phyloP scores from a whole-genome alignment of 139 green algal species.

The Chlorella sorokiniana region DNA sequence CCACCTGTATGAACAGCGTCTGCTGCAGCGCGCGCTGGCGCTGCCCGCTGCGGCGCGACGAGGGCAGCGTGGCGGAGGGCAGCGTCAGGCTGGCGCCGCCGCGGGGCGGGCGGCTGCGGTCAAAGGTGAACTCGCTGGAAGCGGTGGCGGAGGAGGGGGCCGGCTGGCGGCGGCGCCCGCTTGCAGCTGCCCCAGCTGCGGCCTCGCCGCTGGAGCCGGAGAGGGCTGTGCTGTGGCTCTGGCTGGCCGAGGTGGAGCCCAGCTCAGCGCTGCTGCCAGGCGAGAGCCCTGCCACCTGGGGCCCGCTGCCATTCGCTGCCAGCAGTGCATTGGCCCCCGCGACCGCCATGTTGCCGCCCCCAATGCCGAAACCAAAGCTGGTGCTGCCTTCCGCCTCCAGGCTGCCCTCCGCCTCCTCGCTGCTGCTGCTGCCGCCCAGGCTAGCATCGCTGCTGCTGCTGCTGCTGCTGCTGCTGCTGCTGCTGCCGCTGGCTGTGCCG shows the following conservation, averaged over 20 bases:
- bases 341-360: slow-evolving; percentile 25
- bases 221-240: slow-evolving; percentile 11
- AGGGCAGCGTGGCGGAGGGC: slow-evolving; percentile 10
- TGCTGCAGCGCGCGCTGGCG: slow-evolving; percentile 32
- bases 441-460: background rate
- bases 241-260: background rate
- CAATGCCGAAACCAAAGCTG: slow-evolving; percentile 10
- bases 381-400: background rate
- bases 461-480: background rate
- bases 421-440: background rate
- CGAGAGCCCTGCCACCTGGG: too few species aligned
- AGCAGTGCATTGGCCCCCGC: slow-evolving; percentile 14
- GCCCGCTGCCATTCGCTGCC: background rate
- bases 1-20: slow-evolving; percentile 95
- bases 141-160: background rate
- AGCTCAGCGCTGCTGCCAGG: background rate
- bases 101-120: slow-evolving; percentile 11
- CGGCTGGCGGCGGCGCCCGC: background rate
- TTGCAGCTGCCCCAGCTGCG: background rate
- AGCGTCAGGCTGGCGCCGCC: background rate
- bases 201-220: background rate
- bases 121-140: slow-evolving; percentile 25
- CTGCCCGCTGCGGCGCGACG: background rate
- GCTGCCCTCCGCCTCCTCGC: background rate
- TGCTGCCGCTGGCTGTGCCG: background rate